Evolutionary conservation across 164 flowering plant species (phyloP), one percentile per base, ranked within the genome.

Genomic region (Annona cherimola): DNA sequence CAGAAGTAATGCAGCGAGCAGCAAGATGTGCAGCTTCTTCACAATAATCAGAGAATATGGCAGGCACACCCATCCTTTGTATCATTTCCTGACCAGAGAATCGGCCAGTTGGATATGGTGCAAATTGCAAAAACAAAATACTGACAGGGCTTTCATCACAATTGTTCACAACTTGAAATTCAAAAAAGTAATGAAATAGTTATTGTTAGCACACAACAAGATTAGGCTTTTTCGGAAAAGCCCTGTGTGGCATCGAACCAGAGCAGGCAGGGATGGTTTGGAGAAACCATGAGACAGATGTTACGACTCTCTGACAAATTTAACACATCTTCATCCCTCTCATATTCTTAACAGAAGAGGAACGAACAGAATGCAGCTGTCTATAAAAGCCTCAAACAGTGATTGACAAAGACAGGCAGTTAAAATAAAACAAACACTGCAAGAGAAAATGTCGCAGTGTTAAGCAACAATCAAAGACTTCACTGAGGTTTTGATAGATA

Each of bases 11-110:
- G 82, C 96, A 93, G 68, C 68, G 6, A 76, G 86, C 86, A 55
- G 93, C 99, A 63, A 93, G 82, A 83, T 87, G 81, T 71, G 88
- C 87, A 78, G 98, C 99, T 82, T 96, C 99, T 84, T 93, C 98
- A 73, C 98, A 93, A 72, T 87, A 96, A 79, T 96, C 99, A 4
- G 98, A 80, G 66, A 96, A 93, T 63, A 96, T 76, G 61, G 95
- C 92, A 41, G 89, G 92, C 44, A 88, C 84, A 42, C 85, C 73
- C 39, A 84, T 81, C 75, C 82, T 83, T 83, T 84, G 86, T 66
- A 93, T 84, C 42, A 90, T 72, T 79, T 91, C 92, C 97, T 91
- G 89, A 72, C 26, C 73, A 73, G 18, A 2, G 50, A 16, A 50
- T 64, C 50, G 40, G 50, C 14, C 6, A 71, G 61, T 63, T 68